phyloP scores from a whole-genome alignment of 202 grass and related monocot species.

The Carex sylvatica region DNA sequence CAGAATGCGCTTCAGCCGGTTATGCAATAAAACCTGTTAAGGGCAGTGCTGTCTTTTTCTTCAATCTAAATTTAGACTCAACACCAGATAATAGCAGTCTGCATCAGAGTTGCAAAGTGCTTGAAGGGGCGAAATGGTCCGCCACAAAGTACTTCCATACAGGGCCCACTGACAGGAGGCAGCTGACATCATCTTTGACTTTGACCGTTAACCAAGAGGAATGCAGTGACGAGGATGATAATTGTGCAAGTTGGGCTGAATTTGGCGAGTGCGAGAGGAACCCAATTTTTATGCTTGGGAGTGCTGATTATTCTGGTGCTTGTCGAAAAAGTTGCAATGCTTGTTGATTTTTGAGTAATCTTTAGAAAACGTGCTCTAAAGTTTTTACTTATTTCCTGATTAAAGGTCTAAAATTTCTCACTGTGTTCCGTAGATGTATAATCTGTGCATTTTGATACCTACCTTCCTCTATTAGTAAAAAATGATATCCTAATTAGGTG shows the following conservation, averaged over 20 bases:
- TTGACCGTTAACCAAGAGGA: conserved; percentile 28
- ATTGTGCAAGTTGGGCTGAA: conserved; percentile 59
- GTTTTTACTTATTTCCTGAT: background rate
- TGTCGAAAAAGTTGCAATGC: conserved; percentile 68
- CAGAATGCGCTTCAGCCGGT: conserved; percentile 40
- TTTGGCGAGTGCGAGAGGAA: conserved; percentile 76
- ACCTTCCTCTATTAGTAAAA: background rate
- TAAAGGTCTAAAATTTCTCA: background rate
- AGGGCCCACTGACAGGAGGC: conserved; percentile 28
- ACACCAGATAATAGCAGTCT: conserved; percentile 45
- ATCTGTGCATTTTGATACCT: conserved; percentile 11
- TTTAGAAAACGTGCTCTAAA: background rate
- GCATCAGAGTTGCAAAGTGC: conserved; percentile 40
- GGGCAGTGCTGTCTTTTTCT: conserved; percentile 57
- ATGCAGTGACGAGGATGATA: conserved; percentile 75
- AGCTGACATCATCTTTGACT: conserved; percentile 22
- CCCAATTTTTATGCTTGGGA: conserved; percentile 71
- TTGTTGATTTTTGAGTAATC: conserved; percentile 38
- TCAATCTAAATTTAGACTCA: conserved; percentile 66
- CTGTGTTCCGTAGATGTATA: background rate
- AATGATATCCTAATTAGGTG: background rate
- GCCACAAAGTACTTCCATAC: conserved; percentile 55
- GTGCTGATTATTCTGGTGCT: conserved; percentile 73
- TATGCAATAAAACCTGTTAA: conserved; percentile 60
- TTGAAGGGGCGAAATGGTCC: conserved; percentile 60